A percentile compares a stretch with the other conserved stretches of the same genome.
These are phyloP conservation scores for Brachypodium distachyon DNA, from an alignment of 202 grass and related monocot genomes.

Conservation along the genomic window DNA sequence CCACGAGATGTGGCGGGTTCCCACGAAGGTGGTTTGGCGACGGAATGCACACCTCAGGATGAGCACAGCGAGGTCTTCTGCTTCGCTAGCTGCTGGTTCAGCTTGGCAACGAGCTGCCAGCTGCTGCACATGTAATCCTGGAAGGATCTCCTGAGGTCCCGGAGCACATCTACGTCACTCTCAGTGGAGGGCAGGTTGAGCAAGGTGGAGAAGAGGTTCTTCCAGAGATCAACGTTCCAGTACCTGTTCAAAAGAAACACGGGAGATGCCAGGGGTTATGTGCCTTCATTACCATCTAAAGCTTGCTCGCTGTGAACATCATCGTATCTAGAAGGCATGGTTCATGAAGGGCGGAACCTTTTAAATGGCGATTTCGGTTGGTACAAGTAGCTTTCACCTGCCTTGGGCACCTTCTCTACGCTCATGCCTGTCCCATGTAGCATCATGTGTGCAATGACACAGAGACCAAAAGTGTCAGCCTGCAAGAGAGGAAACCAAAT, in stretches of 20 bases:
- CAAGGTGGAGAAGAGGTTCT: slow-evolving; percentile 54
- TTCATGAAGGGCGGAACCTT: slow-evolving; percentile 34
- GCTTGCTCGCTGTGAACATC: background rate
- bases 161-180: slow-evolving; percentile 47
- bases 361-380: slow-evolving; percentile 55
- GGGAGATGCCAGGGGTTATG: background rate
- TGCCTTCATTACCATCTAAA: background rate
- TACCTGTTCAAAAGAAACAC: slow-evolving; percentile 39
- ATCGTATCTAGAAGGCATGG: background rate
- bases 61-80: slow-evolving; percentile 72
- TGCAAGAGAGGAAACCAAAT: slow-evolving; percentile 6
- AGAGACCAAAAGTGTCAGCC: slow-evolving; percentile 74
- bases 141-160: slow-evolving; percentile 53
- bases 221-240: slow-evolving; percentile 78
- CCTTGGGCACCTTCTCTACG: slow-evolving; percentile 37
- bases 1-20: background rate
- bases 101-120: slow-evolving; percentile 39
- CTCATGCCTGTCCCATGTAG: slow-evolving; percentile 55
- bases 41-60: slow-evolving; percentile 30
- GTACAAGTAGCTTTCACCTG: slow-evolving; percentile 47
- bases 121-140: slow-evolving; percentile 56
- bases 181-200: slow-evolving; percentile 55
- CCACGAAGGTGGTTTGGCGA: background rate
- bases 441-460: slow-evolving; percentile 90
- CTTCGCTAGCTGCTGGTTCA: slow-evolving; percentile 59